Conservation (phyloP, 345 rosid species). For the Physaria fendleri region DNA sequence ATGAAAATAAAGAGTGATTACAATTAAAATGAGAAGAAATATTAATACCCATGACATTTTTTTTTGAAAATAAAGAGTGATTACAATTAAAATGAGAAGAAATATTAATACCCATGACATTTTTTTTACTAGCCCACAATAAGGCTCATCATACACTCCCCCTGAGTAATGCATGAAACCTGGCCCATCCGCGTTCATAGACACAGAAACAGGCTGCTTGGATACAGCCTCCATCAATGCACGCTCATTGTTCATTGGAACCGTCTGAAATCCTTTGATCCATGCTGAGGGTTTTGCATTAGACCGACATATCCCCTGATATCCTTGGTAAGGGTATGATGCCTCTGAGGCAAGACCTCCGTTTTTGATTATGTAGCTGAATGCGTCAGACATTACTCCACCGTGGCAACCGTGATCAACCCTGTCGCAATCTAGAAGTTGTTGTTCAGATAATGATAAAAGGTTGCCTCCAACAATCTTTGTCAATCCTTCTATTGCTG, state of each 20-base stretch:
- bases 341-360: conserved; percentile 45
- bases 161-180: conserved; percentile 32
- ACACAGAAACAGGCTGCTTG: conserved; percentile 53
- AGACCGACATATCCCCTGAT: conserved; percentile 9
- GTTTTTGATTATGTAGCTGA: conserved; percentile 32
- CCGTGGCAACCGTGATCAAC: conserved; percentile 46
- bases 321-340: conserved; percentile 39
- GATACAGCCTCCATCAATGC: conserved; percentile 45
- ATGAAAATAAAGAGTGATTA: background rate
- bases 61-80: background rate
- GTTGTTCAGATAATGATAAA: conserved; percentile 43
- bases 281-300: conserved; percentile 20
- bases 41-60: no score
- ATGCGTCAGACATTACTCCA: conserved; percentile 52
- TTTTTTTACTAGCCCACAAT: conserved; percentile 30
- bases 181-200: conserved; percentile 27
- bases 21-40: no score
- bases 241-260: conserved; percentile 42
- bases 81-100: background rate
- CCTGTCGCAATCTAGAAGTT: conserved; percentile 43
- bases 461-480: conserved; percentile 36
- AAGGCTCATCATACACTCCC: conserved; percentile 39
- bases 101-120: background rate
- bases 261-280: conserved; percentile 40
- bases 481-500: conserved; percentile 50